phyloP scores from a whole-genome alignment of 2,329 filamentous ascomycete species.

The Ophiocordyceps robertsii region DNA sequence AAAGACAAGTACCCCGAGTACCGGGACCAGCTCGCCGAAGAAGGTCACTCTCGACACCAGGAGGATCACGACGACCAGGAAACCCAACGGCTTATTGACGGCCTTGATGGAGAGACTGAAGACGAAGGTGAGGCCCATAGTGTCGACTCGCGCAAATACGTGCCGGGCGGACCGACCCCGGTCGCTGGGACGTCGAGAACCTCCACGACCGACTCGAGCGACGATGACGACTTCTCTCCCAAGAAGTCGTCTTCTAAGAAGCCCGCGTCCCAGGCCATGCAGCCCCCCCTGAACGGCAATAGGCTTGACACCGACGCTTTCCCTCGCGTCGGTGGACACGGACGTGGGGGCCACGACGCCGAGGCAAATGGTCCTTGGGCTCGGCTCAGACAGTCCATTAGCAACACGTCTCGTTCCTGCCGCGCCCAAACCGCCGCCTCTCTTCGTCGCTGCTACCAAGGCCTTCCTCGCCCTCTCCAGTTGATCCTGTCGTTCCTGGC shows the following conservation, averaged over 20 bases:
- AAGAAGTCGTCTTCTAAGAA: slow-evolving; percentile 16
- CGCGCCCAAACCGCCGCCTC: slow-evolving; percentile 11
- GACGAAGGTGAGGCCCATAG: slow-evolving; percentile 21
- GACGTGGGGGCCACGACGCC: slow-evolving; percentile 21
- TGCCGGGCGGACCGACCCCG: slow-evolving; percentile 43
- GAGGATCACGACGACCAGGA: slow-evolving; percentile 28
- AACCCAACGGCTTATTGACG: slow-evolving; percentile 26
- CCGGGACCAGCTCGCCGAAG: slow-evolving; percentile 36
- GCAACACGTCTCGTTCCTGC: slow-evolving; percentile 11
- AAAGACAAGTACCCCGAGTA: slow-evolving; percentile 60
- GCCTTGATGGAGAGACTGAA: slow-evolving; percentile 22
- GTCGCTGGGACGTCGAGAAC: slow-evolving; percentile 34
- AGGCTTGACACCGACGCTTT: slow-evolving; percentile 49
- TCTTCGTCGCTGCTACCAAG: slow-evolving; percentile 15
- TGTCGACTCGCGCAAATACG: slow-evolving; percentile 33
- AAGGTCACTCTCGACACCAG: slow-evolving; percentile 45
- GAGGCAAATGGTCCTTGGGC: slow-evolving; percentile 20
- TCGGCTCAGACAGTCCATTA: slow-evolving; percentile 19
- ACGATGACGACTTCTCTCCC: slow-evolving; percentile 27
- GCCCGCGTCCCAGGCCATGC: slow-evolving; percentile 11
- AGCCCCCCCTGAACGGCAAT: slow-evolving; percentile 16
- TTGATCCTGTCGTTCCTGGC: slow-evolving; percentile 15
- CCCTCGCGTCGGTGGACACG: slow-evolving; percentile 35
- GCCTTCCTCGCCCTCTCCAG: slow-evolving; percentile 30
- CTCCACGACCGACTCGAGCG: slow-evolving; percentile 34